Conservation (phyloP, 495 filamentous ascomycete species). For the Talaromyces liani region DNA sequence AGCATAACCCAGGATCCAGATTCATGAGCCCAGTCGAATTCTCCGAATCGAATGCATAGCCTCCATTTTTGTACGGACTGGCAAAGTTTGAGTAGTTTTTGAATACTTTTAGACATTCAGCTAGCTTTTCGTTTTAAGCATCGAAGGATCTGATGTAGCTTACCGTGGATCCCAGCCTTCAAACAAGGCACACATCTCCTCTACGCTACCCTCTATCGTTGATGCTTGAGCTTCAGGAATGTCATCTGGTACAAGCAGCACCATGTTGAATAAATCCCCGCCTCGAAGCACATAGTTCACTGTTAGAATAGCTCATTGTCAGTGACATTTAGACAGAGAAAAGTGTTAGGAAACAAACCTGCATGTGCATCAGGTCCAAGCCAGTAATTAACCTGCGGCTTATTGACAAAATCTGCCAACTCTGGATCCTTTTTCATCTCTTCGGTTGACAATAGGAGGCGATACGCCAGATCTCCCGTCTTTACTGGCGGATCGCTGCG, state of each 20-base stretch:
- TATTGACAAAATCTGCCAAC: conserved; percentile 42
- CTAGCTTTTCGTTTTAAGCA: conserved; percentile 13
- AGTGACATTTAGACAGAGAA: not conserved
- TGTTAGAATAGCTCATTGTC: not conserved
- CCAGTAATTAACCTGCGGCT: conserved; percentile 62
- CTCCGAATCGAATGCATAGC: conserved; percentile 48
- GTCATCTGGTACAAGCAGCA: conserved; percentile 62
- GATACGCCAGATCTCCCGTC: conserved; percentile 63
- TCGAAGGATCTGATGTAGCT: conserved; percentile 31
- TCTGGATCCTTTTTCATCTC: conserved; percentile 40
- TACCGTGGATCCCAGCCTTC: conserved; percentile 52
- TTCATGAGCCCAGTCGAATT: conserved; percentile 49
- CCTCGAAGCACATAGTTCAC: conserved; percentile 56
- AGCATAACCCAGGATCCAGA: conserved; percentile 48
- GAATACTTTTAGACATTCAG: conserved; percentile 13
- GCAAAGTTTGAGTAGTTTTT: conserved; percentile 29
- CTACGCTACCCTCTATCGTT: conserved; percentile 47
- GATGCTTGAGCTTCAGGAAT: conserved; percentile 45
- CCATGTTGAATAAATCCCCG: conserved; percentile 59
- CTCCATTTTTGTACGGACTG: conserved; percentile 58
- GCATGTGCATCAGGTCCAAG: conserved; percentile 56
- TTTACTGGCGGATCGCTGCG: conserved; percentile 37
- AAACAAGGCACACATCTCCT: conserved; percentile 60
- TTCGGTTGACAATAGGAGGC: conserved; percentile 46
- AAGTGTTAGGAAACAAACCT: conserved; percentile 14